phyloP scores from a whole-genome alignment of 1,139 yeast genomes.

The Magnusiomyces ingens region DNA sequence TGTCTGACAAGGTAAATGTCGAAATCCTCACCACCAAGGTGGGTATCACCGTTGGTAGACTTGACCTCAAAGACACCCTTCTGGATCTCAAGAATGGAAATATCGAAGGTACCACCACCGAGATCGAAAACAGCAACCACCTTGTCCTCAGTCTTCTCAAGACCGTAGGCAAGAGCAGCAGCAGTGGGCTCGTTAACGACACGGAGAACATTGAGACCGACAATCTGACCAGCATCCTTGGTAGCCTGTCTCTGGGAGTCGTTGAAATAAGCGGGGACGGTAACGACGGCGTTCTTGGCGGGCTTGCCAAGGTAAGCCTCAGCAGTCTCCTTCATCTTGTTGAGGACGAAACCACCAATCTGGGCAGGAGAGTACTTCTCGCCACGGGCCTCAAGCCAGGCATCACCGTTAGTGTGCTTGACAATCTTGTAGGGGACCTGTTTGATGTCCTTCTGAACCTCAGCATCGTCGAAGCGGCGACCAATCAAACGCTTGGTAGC shows the following conservation, averaged over 20 bases:
- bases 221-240: conserved; percentile 97
- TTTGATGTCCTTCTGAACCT: conserved; percentile 93
- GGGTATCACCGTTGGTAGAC: conserved; percentile 87
- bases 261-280: conserved; percentile 97
- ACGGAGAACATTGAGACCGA: conserved; percentile 91
- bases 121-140: conserved; percentile 80
- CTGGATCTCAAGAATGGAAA: conserved; percentile 77
- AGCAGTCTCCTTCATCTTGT: conserved; percentile 97
- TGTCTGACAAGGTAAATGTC: conserved; percentile 82
- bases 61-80: conserved; percentile 85
- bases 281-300: conserved; percentile 87
- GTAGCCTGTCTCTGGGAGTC: conserved; percentile 99
- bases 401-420: conserved; percentile 95
- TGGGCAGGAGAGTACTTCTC: conserved; percentile 82
- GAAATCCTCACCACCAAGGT: conserved; percentile 80
- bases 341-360: conserved; percentile 95
- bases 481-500: conserved; percentile 99
- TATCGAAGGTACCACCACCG: conserved; percentile 89
- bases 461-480: conserved; percentile 92
- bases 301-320: conserved; percentile 83
- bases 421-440: conserved; percentile 97
- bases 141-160: conserved; percentile 70
- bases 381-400: conserved; percentile 97
- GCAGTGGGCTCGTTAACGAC: conserved; percentile 99
- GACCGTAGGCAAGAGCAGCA: conserved; percentile 96